These are phyloP conservation scores for Rubia tinctorum DNA, from an alignment of 305 asterid species.

Conservation along the genomic window DNA sequence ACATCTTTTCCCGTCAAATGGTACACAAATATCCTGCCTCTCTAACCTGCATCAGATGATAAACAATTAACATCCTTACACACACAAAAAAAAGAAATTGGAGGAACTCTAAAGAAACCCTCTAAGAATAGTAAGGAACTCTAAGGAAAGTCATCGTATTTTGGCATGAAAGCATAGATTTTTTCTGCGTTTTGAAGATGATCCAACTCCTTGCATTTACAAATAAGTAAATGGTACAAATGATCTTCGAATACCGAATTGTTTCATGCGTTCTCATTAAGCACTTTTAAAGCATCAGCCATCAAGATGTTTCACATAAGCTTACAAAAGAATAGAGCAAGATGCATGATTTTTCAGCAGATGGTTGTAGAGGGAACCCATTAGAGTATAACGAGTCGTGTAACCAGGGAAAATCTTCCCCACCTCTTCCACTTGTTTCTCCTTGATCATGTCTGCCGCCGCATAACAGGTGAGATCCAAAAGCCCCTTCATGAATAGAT, in stretches of 20 bases:
- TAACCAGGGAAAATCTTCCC: no score
- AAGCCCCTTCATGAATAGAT: no score
- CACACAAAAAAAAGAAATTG: no score
- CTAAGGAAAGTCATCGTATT: constrained; percentile 22
- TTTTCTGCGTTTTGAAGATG: constrained; percentile 53
- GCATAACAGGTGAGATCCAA: no score
- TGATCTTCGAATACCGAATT: constrained; percentile 74
- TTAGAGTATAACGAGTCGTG: constrained; percentile 32
- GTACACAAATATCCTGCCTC: no score
- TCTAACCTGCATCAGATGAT: no score
- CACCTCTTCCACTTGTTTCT: no score
- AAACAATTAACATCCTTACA: no score
- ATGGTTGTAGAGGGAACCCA: constrained; percentile 57
- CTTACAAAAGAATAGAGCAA: constrained; percentile 62
- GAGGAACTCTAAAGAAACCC: no score
- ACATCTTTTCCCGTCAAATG: no score
- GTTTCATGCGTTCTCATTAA: constrained; percentile 59
- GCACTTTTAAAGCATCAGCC: constrained; percentile 54
- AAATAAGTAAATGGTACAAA: constrained; percentile 74
- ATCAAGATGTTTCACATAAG: constrained; percentile 62
- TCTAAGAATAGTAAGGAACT: no score
- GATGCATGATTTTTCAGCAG: constrained; percentile 53
- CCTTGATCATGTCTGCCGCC: no score
- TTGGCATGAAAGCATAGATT: constrained; percentile 62
- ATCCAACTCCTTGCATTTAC: constrained; percentile 79